Percentiles rank a stretch among this genome's conserved stretches.
Conservation (phyloP, 345 rosid species). For the Iberis pinnata region DNA sequence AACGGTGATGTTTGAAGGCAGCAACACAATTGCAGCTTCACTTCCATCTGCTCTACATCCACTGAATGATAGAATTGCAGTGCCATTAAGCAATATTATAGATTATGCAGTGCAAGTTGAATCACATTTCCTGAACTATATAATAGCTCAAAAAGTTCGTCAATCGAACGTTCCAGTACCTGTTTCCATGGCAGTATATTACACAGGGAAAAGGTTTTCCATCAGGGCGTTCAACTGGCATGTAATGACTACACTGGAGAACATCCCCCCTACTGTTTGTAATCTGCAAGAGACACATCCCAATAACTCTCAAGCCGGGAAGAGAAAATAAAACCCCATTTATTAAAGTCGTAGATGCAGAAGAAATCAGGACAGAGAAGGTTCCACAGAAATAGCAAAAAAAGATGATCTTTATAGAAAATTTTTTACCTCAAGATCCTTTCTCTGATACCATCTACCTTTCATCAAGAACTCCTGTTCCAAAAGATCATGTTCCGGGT, state of each 20-base stretch:
- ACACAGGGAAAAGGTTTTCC: slow-evolving; percentile 84
- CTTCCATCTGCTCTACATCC: slow-evolving; percentile 34
- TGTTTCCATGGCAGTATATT: slow-evolving; percentile 98
- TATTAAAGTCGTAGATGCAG: slow-evolving; percentile 35
- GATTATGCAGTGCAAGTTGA: too few relatives aligned
- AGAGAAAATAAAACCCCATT: not conserved
- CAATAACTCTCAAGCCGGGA: not conserved
- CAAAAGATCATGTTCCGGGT: slow-evolving; percentile 56
- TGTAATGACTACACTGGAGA: slow-evolving; percentile 84
- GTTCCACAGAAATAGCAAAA: too few relatives aligned
- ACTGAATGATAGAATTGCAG: slow-evolving; percentile 20
- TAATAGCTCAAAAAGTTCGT: not conserved
- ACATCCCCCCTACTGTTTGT: slow-evolving; percentile 64
- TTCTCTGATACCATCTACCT: slow-evolving; percentile 87
- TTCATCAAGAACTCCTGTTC: slow-evolving; percentile 78
- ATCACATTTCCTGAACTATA: too few relatives aligned
- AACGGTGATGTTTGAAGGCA: slow-evolving; percentile 85
- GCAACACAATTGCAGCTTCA: slow-evolving; percentile 72
- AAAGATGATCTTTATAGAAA: too few relatives aligned
- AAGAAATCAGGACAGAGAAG: too few relatives aligned
- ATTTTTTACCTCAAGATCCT: slow-evolving; percentile 84
- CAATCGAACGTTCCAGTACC: slow-evolving; percentile 32
- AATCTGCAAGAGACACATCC: slow-evolving; percentile 41
- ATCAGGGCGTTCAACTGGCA: slow-evolving; percentile 62
- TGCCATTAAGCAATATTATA: not conserved